Evolutionary conservation across 2,329 filamentous ascomycete species (phyloP).

Genomic region (Arachnopeziza araneosa): DNA sequence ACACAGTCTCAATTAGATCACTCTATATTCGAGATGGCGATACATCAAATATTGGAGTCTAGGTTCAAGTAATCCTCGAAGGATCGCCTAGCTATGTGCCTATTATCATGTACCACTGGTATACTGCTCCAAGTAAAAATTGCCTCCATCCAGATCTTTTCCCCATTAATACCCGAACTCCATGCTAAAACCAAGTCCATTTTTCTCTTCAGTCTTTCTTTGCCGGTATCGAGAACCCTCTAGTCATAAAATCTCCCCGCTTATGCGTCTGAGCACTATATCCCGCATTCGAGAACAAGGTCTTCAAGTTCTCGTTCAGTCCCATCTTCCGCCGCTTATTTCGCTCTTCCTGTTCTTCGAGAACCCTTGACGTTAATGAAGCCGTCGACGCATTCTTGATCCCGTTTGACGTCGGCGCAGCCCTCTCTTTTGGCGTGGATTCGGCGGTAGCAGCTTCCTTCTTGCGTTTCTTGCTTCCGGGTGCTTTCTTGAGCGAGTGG

Average conservation of each 20-base stretch:
- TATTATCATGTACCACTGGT: too few species aligned
- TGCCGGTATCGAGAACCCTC: conserved; percentile 48
- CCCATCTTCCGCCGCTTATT: conserved; percentile 72
- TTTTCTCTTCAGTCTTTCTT: conserved; percentile 20
- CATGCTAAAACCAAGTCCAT: background rate
- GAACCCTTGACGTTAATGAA: conserved; percentile 75
- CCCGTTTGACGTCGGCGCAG: conserved; percentile 34
- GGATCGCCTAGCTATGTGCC: too few species aligned
- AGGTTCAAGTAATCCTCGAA: too few species aligned
- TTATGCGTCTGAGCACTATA: conserved; percentile 38
- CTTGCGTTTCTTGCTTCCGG: conserved; percentile 65
- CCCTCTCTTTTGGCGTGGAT: conserved; percentile 15
- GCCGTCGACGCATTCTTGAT: conserved; percentile 90
- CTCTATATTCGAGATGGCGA: too few species aligned
- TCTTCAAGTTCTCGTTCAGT: conserved; percentile 49
- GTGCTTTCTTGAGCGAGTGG: conserved; percentile 81
- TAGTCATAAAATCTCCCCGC: conserved; percentile 50
- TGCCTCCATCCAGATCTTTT: background rate
- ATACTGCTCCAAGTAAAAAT: background rate
- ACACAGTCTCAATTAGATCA: too few species aligned
- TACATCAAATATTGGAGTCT: too few species aligned
- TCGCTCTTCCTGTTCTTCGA: conserved; percentile 78
- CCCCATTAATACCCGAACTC: background rate
- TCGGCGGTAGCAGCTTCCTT: conserved; percentile 42
- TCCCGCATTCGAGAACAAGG: conserved; percentile 43